Evolutionary conservation across 2,329 filamentous ascomycete species (phyloP).

Genomic region (Fusarium longipes): DNA sequence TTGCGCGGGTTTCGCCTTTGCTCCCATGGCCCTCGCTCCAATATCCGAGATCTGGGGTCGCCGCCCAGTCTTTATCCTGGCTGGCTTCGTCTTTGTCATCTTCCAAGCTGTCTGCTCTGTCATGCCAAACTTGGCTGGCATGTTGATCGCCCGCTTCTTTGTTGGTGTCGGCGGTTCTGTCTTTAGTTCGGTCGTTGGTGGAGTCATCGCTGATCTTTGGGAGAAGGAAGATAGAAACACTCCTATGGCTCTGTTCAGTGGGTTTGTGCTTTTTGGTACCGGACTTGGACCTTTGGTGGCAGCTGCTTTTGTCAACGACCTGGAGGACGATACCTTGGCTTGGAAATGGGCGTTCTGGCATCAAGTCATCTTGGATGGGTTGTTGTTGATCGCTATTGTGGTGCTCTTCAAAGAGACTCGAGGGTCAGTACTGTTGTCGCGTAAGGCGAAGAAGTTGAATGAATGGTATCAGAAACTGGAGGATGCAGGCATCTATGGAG

Average conservation of each 20-base stretch:
- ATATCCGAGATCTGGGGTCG: constrained; percentile 90
- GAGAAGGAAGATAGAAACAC: constrained; percentile 82
- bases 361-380: constrained; percentile 76
- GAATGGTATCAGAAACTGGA: constrained; percentile 82
- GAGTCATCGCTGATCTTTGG: constrained; percentile 89
- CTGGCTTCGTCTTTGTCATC: constrained; percentile 76
- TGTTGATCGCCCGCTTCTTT: constrained; percentile 81
- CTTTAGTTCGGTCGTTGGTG: constrained; percentile 92
- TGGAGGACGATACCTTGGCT: constrained; percentile 55
- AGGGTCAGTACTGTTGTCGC: constrained; percentile 80
- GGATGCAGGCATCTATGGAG: constrained; percentile 65
- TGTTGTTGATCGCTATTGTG: constrained; percentile 70
- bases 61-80: constrained; percentile 81
- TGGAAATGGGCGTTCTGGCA: constrained; percentile 95
- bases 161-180: constrained; percentile 80
- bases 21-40: constrained; percentile 89
- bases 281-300: constrained; percentile 80
- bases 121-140: constrained; percentile 74
- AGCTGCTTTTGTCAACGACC: constrained; percentile 74
- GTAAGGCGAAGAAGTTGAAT: constrained; percentile 80
- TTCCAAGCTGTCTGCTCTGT: constrained; percentile 80
- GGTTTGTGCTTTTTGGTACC: constrained; percentile 80
- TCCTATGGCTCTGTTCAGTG: constrained; percentile 91
- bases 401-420: constrained; percentile 84
- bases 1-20: constrained; percentile 81